Evolutionary conservation across 495 filamentous ascomycete genomes (phyloP).

Genomic region (Penicillium bialowiezense): DNA sequence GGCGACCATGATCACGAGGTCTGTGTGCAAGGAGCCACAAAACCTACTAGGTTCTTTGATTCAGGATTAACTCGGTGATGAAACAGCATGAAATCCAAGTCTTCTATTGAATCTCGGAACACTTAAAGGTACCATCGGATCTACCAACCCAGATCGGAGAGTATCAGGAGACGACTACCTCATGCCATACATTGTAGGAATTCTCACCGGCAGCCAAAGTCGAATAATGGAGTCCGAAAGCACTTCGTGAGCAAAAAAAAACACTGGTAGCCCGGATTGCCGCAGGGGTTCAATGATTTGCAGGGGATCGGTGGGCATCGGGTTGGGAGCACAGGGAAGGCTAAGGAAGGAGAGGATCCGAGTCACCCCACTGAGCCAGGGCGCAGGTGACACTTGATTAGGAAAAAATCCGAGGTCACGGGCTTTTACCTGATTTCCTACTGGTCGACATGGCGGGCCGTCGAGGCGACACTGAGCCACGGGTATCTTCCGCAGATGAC

Average conservation of each 20-base stretch:
- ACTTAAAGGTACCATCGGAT: constrained; percentile 1
- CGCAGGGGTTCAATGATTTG: constrained; percentile 1
- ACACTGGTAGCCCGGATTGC: not conserved
- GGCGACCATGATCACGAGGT: not conserved
- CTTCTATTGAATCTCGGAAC: not conserved
- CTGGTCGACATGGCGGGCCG: constrained; percentile 4
- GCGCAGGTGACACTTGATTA: constrained; percentile 5
- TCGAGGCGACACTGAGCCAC: constrained; percentile 3
- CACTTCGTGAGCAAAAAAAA: not conserved
- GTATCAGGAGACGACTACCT: not conserved
- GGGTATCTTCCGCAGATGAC: not conserved
- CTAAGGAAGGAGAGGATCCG: constrained; percentile 20
- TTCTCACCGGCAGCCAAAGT: constrained; percentile 9
- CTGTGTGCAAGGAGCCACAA: not conserved
- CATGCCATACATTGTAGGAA: not conserved
- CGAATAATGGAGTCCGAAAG: constrained; percentile 2
- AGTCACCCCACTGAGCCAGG: constrained; percentile 22
- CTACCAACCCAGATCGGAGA: not conserved
- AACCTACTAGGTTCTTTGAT: not conserved
- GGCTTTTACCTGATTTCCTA: constrained; percentile 6
- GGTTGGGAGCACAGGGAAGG: not conserved
- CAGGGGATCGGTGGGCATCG: constrained; percentile 7
- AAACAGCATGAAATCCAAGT: not conserved
- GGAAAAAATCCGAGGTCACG: constrained; percentile 1
- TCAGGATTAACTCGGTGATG: no score